A percentile compares a stretch with the other conserved stretches of the same genome.
Conservation (phyloP, 2,329 filamentous ascomycete species). For the Cryphonectria japonica region DNA sequence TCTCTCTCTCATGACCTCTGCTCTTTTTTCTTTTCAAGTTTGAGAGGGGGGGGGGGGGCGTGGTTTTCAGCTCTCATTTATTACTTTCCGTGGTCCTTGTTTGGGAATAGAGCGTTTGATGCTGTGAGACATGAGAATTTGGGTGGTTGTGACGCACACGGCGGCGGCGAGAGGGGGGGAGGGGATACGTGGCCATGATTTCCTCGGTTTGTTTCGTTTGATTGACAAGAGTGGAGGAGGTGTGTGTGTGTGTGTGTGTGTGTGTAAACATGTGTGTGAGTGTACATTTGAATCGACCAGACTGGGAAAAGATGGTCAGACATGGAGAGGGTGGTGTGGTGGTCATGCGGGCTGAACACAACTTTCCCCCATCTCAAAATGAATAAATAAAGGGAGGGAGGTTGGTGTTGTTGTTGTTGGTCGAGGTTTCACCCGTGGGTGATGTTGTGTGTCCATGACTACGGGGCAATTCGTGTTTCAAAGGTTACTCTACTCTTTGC, state of each 20-base stretch:
- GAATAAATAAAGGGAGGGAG: neutral
- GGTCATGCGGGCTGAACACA: neutral
- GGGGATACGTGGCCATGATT: neutral
- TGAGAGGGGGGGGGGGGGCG: neutral
- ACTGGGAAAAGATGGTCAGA: neutral
- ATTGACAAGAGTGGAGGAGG: too few relatives aligned
- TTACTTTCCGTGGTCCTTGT: neutral
- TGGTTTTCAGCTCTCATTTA: neutral
- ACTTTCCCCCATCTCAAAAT: neutral
- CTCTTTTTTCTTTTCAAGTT: too few relatives aligned
- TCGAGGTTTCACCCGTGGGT: neutral
- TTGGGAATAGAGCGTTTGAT: neutral
- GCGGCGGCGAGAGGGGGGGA: too few relatives aligned
- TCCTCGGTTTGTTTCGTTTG: too few relatives aligned
- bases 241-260: too few relatives aligned
- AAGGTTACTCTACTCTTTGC: neutral
- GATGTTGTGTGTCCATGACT: neutral
- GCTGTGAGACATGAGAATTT: neutral
- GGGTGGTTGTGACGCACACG: neutral
- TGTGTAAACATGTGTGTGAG: too few relatives aligned
- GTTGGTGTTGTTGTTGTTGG: neutral
- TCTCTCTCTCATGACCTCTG: too few relatives aligned
- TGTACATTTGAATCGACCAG: too few relatives aligned
- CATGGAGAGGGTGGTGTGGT: neutral
- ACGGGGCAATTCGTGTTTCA: neutral